Evolutionary conservation across 208 protist species (phyloP), one percentile per base, ranked within the genome.

Genomic region (Wallacemonas sp.): DNA sequence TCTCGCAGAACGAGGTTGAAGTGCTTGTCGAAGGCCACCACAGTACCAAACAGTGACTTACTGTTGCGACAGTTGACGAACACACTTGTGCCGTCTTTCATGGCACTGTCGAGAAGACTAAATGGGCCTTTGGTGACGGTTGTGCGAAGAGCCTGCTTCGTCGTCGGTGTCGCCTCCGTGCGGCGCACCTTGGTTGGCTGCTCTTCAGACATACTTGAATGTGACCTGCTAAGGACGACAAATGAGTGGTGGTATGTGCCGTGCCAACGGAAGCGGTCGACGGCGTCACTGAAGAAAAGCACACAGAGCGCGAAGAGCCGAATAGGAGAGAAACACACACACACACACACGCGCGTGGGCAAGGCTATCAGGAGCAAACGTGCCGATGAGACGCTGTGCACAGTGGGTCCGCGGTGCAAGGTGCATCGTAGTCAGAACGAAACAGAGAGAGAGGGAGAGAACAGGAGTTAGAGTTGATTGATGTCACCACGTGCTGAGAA

Each of bases 1-100:
- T 91, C 80, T n/a, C 79, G 78, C n/a, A 99, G 85, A 17, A 99
- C 97, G 76, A 99, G 96, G 75, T 99, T 99, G 71, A 98, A 99
- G 84, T 99, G 99, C 39, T 99, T 92, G 79, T 99, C 99, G 79
- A 99, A 99, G 5, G 99, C 99, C 69, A 98, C 96, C 1, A 99
- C 98, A 27, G 92, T 86, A 6, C 85, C 98, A 24, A 99, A 74
- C 6, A 99, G 83, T 70, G 99, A 99, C 57, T 98, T 97, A 81
- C 99, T 99, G 78, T 99, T 99, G 38, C 99, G 91, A 66, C 96
- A 99, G 75, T 98, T 98, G 41, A 99, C 98, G 24, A 99, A 90
- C 9, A 99, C 95, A 42, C 96, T 88, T 17, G 78, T 91, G 21
- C 76, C 79, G 19, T 88, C 75, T 38, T 81, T 80, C 83, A 96